phyloP scores from a whole-genome alignment of 1,284 basidiomycete genomes.

The Sporisorium exsertum region DNA sequence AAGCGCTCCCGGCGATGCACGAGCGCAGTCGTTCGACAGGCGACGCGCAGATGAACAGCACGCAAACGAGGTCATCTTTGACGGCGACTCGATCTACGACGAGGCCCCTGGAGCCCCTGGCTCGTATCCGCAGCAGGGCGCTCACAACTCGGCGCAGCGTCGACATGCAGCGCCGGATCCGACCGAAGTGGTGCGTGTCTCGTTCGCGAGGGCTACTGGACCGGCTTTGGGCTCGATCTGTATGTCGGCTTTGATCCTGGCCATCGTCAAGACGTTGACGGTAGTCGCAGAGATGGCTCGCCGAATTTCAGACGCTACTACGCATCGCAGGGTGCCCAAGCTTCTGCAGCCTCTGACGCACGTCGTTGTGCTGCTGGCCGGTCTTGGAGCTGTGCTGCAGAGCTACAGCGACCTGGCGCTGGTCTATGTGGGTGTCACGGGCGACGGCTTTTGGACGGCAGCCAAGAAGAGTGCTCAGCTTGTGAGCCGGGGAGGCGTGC shows the following conservation, averaged over 20 bases:
- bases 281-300: conserved; percentile 73
- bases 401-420: conserved; percentile 79
- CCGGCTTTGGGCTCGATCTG: conserved; percentile 84
- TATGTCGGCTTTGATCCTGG: conserved; percentile 81
- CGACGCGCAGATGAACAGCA: conserved; percentile 43
- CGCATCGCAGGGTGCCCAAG: conserved; percentile 51
- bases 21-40: conserved; percentile 27
- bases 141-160: conserved; percentile 5
- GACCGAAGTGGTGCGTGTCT: conserved; percentile 78
- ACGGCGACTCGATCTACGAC: conserved; percentile 49
- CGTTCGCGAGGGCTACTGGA: conserved; percentile 81
- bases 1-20: conserved; percentile 4
- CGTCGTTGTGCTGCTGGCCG: conserved; percentile 76
- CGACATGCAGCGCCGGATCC: conserved; percentile 41
- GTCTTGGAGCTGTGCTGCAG: conserved; percentile 71
- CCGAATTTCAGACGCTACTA: conserved; percentile 40
- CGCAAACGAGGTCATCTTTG: conserved; percentile 19
- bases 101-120: conserved; percentile 34
- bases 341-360: conserved; percentile 70
- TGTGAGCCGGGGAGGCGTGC: conserved; percentile 70
- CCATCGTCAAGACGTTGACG: conserved; percentile 73
- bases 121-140: conserved; percentile 21
- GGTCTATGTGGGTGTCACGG: conserved; percentile 86
- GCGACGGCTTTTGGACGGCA: conserved; percentile 82
- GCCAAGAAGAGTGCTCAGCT: conserved; percentile 78